A percentile compares a stretch with the other conserved stretches of the same genome.
Conservation (phyloP, 305 asterid species). For the Solanum hybrid region DNA sequence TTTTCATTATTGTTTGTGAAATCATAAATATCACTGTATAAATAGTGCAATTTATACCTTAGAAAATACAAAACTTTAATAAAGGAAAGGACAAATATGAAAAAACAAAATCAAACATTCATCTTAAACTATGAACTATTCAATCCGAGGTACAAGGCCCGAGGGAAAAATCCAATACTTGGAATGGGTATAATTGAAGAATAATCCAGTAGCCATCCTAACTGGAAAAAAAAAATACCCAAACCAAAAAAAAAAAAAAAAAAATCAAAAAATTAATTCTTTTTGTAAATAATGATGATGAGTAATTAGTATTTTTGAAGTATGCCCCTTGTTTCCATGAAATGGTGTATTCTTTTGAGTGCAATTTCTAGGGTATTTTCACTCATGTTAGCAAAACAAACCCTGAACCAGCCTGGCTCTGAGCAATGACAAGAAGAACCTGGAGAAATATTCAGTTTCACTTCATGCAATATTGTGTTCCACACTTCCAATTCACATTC, state of each 20-base stretch:
- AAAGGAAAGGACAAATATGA: too few species aligned
- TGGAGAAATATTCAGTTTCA: background rate
- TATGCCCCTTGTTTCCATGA: background rate
- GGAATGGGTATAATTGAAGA: background rate
- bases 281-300: background rate
- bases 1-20: too few species aligned
- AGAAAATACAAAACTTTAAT: too few species aligned
- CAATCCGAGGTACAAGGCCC: background rate
- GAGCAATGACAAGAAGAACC: background rate
- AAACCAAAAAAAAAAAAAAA: too few species aligned
- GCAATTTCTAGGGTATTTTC: background rate
- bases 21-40: background rate
- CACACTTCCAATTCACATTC: conserved; percentile 2
- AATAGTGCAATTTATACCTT: background rate
- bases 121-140: background rate
- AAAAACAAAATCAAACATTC: too few species aligned
- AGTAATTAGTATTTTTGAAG: background rate
- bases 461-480: background rate
- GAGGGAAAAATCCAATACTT: background rate
- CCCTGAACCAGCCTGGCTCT: background rate
- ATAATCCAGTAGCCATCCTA: background rate
- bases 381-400: background rate
- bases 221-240: background rate
- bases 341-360: background rate
- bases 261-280: background rate